phyloP scores from a whole-genome alignment of 768 basidiomycete genomes.

The Tylopilus intermedius region DNA sequence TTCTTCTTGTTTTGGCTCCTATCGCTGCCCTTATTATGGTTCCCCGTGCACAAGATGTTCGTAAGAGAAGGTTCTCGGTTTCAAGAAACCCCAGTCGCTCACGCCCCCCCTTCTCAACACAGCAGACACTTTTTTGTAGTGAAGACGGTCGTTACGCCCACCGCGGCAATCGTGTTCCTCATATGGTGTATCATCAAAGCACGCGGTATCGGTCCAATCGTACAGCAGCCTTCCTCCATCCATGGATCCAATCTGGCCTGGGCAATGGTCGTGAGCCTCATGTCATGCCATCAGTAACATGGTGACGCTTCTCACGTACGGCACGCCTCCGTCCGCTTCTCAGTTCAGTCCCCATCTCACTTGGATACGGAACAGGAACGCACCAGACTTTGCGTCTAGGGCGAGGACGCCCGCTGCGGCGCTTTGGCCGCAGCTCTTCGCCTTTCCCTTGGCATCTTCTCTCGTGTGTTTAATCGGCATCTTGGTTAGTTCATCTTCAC shows the following conservation, averaged over 20 bases:
- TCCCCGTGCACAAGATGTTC: slow-evolving; percentile 77
- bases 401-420: slow-evolving; percentile 54
- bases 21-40: slow-evolving; percentile 75
- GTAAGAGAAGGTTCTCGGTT: slow-evolving; percentile 22
- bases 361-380: slow-evolving; percentile 43
- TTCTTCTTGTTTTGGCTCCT: slow-evolving; percentile 88
- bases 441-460: slow-evolving; percentile 69
- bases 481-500: slow-evolving; percentile 73
- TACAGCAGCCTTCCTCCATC: slow-evolving; percentile 56
- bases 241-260: slow-evolving; percentile 66
- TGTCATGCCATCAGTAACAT: slow-evolving; percentile 79
- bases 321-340: slow-evolving; percentile 17
- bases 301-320: slow-evolving; percentile 65
- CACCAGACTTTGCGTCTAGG: slow-evolving; percentile 71
- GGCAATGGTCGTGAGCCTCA: slow-evolving; percentile 68
- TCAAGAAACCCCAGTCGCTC: not conserved
- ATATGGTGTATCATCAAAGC: slow-evolving; percentile 76
- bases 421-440: slow-evolving; percentile 60
- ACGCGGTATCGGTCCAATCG: slow-evolving; percentile 70
- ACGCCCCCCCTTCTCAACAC: slow-evolving; percentile 24
- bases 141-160: slow-evolving; percentile 70
- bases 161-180: slow-evolving; percentile 67
- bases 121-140: slow-evolving; percentile 72
- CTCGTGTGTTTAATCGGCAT: slow-evolving; percentile 77
- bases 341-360: slow-evolving; percentile 11